Evolutionary conservation across 2,329 filamentous ascomycete genomes (phyloP).

Genomic region (Aspergillus hiratsukae): DNA sequence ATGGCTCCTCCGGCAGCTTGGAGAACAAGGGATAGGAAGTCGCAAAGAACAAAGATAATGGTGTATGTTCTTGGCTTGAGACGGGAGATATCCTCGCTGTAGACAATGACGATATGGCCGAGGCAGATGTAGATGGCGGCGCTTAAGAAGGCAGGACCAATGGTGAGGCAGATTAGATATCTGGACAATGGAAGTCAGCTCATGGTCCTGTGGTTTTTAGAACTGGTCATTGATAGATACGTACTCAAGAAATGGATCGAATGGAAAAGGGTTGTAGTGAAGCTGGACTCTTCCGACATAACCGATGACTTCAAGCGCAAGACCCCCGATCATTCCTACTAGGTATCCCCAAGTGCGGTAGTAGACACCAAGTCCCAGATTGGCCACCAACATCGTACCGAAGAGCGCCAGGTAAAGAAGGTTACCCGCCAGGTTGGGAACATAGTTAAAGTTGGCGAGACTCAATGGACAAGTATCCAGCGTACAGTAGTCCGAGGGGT

Average conservation of each 20-base stretch:
- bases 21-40: slow-evolving; percentile 57
- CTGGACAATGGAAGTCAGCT: neutral
- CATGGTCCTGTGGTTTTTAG: neutral
- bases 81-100: slow-evolving; percentile 29
- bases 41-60: slow-evolving; percentile 57
- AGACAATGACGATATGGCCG: slow-evolving; percentile 34
- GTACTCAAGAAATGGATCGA: slow-evolving; percentile 40
- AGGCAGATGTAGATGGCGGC: slow-evolving; percentile 61
- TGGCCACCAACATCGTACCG: slow-evolving; percentile 38
- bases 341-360: slow-evolving; percentile 49
- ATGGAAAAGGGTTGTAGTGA: slow-evolving; percentile 45
- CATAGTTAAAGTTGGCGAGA: slow-evolving; percentile 49
- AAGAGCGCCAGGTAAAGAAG: slow-evolving; percentile 50
- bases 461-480: slow-evolving; percentile 31
- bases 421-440: slow-evolving; percentile 52
- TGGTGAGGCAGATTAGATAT: neutral
- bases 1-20: slow-evolving; percentile 50
- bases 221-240: slow-evolving; percentile 8
- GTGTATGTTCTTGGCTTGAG: slow-evolving; percentile 32
- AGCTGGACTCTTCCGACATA: slow-evolving; percentile 56
- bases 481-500: slow-evolving; percentile 23
- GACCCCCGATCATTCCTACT: slow-evolving; percentile 50
- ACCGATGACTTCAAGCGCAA: slow-evolving; percentile 55
- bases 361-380: slow-evolving; percentile 40
- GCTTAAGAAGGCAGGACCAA: neutral